Conservation (phyloP, 2,329 filamentous ascomycete species). For the Arthrobotrys conoides region DNA sequence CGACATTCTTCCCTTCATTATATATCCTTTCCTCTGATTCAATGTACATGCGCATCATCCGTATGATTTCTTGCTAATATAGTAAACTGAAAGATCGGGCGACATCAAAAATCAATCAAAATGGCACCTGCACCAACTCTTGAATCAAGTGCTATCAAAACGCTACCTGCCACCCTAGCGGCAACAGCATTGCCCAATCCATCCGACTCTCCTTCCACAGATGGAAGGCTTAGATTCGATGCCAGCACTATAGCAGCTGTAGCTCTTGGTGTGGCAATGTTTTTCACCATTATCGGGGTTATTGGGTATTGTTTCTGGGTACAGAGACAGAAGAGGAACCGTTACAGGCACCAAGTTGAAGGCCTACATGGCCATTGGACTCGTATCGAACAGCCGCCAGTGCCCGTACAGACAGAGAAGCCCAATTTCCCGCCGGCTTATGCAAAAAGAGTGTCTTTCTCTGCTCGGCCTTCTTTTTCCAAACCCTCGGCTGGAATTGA, state of each 20-base stretch:
- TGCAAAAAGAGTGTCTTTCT: conserved; percentile 42
- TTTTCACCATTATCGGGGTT: conserved; percentile 34
- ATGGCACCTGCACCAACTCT: conserved; percentile 36
- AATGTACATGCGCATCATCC: too few species aligned
- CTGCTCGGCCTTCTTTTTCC: conserved; percentile 14
- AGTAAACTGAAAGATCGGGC: not conserved
- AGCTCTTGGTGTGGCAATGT: conserved; percentile 39
- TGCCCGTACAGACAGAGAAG: conserved; percentile 11
- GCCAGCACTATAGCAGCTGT: conserved; percentile 51
- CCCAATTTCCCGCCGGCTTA: conserved; percentile 35
- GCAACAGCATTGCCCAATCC: conserved; percentile 16
- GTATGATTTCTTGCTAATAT: not conserved
- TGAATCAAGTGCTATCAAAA: conserved; percentile 17
- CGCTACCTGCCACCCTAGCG: conserved; percentile 16
- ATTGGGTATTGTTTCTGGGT: conserved; percentile 37
- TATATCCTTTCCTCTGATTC: too few species aligned
- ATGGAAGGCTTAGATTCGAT: conserved; percentile 24
- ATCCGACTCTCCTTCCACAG: not conserved
- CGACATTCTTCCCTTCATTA: too few species aligned
- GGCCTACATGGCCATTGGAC: conserved; percentile 18
- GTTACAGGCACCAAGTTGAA: conserved; percentile 1
- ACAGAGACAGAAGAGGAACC: conserved; percentile 12
- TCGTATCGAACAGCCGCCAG: not conserved
- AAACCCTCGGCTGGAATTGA: conserved; percentile 43
- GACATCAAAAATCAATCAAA: conserved; percentile 2